A percentile compares a stretch with the other conserved stretches of the same genome.
Evolutionary conservation across 805 yeast genomes (phyloP).

Genomic region (Saccharomycopsis fermentans): DNA sequence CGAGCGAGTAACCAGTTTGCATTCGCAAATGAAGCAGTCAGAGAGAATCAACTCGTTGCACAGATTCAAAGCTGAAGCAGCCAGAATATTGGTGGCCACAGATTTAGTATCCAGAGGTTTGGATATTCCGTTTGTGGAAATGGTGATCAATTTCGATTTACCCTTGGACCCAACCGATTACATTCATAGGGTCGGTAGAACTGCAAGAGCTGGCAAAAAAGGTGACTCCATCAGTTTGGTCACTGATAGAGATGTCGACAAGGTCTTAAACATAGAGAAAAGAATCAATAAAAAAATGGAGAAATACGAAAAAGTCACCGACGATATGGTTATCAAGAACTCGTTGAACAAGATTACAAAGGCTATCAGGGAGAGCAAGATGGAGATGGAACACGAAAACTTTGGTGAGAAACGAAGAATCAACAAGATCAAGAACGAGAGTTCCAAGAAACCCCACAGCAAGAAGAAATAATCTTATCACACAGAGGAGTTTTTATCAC

Average conservation of each 20-base stretch:
- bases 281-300: constrained; percentile 73
- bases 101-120: constrained; percentile 97
- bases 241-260: constrained; percentile 72
- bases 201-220: constrained; percentile 92
- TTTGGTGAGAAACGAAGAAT: constrained; percentile 66
- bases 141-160: constrained; percentile 84
- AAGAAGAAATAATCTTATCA: background rate
- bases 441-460: background rate
- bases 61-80: constrained; percentile 89
- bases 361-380: constrained; percentile 81
- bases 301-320: constrained; percentile 60
- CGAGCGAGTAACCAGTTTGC: constrained; percentile 78
- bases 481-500: no score
- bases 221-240: constrained; percentile 81
- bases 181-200: constrained; percentile 96
- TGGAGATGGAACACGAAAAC: constrained; percentile 88
- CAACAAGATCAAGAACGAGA: constrained; percentile 31
- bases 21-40: constrained; percentile 87
- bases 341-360: constrained; percentile 60
- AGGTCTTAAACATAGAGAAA: constrained; percentile 79
- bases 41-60: constrained; percentile 89
- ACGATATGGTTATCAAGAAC: constrained; percentile 64
- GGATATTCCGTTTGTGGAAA: constrained; percentile 86
- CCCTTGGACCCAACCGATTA: constrained; percentile 96
- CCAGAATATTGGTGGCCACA: constrained; percentile 85